These are phyloP conservation scores for Mediolabrus comicus DNA, from an alignment of 108 stramenopile species.

Conservation along the genomic window DNA sequence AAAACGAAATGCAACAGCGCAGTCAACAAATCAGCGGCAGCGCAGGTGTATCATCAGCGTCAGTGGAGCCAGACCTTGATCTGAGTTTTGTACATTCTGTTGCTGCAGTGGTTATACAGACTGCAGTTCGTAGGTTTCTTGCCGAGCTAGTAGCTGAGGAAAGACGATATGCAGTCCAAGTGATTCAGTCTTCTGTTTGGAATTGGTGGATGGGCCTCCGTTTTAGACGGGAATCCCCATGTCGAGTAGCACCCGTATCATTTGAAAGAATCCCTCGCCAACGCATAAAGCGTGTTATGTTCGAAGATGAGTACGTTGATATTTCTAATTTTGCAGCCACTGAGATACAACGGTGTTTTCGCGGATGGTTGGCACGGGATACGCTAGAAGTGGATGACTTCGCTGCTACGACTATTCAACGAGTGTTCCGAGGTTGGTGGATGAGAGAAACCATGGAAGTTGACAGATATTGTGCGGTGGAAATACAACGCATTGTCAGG, in stretches of 20 bases:
- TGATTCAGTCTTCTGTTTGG: conserved; percentile 34
- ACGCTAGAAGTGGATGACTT: conserved; percentile 42
- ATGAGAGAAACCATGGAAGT: conserved; percentile 70
- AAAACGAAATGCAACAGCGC: not conserved
- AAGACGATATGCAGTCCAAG: conserved; percentile 33
- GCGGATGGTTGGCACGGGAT: conserved; percentile 44
- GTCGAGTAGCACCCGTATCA: not conserved
- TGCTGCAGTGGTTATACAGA: conserved; percentile 81
- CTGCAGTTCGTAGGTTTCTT: conserved; percentile 61
- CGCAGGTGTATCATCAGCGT: conserved; percentile 18
- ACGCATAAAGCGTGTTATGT: conserved; percentile 30
- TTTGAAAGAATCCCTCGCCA: not conserved
- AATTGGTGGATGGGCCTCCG: conserved; percentile 11
- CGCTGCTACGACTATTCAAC: conserved; percentile 74
- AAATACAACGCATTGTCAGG: conserved; percentile 60
- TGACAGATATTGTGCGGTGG: conserved; percentile 68
- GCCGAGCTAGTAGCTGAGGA: conserved; percentile 53
- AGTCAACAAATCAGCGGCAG: not conserved
- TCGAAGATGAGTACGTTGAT: conserved; percentile 27
- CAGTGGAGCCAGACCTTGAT: conserved; percentile 32
- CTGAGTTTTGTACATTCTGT: conserved; percentile 67
- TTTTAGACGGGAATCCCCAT: not conserved
- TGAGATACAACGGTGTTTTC: conserved; percentile 46
- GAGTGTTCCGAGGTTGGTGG: conserved; percentile 82
- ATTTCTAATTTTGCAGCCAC: conserved; percentile 21